Base-by-base conservation (phyloP, 2,329 filamentous ascomycete genomes). In the Onygenales sp. region DNA sequence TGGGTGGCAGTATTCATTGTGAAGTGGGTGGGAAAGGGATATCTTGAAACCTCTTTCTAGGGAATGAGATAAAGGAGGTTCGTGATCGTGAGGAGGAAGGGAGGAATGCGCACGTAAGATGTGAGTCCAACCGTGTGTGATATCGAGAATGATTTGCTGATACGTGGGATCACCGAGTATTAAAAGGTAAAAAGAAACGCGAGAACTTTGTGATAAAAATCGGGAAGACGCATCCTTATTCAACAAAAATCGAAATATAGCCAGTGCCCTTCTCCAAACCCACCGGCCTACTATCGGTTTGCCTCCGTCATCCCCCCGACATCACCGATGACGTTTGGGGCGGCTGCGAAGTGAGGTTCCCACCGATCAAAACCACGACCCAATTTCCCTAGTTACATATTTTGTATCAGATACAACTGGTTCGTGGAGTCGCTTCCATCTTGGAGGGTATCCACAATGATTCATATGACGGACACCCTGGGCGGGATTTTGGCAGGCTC, bases 1-100 rank as follows among this genome's bases (percentile, higher is more conserved):
- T 53, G 6, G 32, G 39, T 39, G 27, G 46, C 37, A 42, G 52
- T 7, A 39, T 31, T 44, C 52, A 53, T 53, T 4, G 11, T 43
- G 46, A 42, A 10, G 10, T 42, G 45, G 14, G 32, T n/a, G n/a
- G 8, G 4, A 27, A 14, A 14, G 6, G 21, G 34, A 14, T 13
- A 14, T 40, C 33, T 40, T 32, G 8, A 33, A 48, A 43, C 31
- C 6, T 11, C 31, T 42, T 17, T 11, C 13, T 13, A 27, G 36
- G 4, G 34, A 48, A 27, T 7, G 31, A 8, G 21, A 14, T 34
- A 13, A 37, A 49, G 17, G 46, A n/a, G 46, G 8, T 47, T 2
- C 21, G 34, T 11, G 40, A 3, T 32, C 6, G n/a, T 11, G n/a
- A 36, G 31, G 33, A 34, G 13, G 5, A 44, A 40, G 32, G 14